phyloP scores from a whole-genome alignment of 2,329 filamentous ascomycete species.

The Arthroderma sp. region DNA sequence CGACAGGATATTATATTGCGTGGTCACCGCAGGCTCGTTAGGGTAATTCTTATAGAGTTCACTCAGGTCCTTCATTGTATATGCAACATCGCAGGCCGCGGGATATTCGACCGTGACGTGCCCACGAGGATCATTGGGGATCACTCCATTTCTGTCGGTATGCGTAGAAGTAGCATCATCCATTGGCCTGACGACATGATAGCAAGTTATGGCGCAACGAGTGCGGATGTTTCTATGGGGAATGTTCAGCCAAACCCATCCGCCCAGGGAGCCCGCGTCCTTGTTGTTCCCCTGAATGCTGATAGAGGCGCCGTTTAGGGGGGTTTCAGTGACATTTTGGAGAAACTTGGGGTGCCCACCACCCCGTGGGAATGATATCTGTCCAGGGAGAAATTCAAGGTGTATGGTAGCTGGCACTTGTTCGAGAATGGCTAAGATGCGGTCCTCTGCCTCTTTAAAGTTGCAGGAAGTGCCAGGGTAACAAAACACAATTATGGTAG shows the following conservation, averaged over 20 bases:
- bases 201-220: slow-evolving; percentile 5
- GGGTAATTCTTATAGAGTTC: background rate
- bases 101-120: slow-evolving; percentile 4
- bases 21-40: background rate
- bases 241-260: slow-evolving; percentile 6
- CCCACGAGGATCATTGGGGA: background rate
- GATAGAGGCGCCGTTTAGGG: slow-evolving; percentile 5
- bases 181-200: slow-evolving; percentile 4
- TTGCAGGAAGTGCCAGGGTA: background rate
- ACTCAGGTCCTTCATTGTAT: background rate
- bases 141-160: slow-evolving; percentile 4
- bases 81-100: background rate
- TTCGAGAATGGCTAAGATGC: background rate
- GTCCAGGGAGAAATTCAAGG: background rate
- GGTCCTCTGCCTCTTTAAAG: background rate
- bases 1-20: background rate
- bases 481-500: background rate
- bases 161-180: background rate
- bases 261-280: slow-evolving; percentile 4
- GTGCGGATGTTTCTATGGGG: background rate
- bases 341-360: background rate
- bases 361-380: background rate
- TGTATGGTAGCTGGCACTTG: background rate
- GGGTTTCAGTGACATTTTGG: background rate
- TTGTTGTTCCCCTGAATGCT: background rate